These are phyloP conservation scores for Blepharisma undulans DNA, from an alignment of 169 alveolate species.

Conservation along the genomic window DNA sequence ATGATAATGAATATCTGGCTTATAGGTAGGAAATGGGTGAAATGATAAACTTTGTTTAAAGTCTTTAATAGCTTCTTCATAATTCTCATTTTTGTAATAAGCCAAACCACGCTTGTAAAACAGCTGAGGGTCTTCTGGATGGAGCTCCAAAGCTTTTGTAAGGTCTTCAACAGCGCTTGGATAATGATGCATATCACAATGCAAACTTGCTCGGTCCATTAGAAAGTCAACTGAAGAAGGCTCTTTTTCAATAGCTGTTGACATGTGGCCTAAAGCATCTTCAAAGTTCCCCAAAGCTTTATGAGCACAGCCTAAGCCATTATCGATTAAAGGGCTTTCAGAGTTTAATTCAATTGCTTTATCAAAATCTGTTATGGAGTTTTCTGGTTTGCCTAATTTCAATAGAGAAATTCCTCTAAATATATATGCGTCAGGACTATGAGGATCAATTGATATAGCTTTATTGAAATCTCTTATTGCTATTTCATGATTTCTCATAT, in stretches of 20 bases:
- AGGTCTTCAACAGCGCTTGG: conserved; percentile 70
- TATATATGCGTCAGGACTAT: conserved; percentile 67
- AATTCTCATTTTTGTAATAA: conserved; percentile 61
- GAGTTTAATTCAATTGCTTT: conserved; percentile 55
- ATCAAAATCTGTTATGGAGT: conserved; percentile 70
- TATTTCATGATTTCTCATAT: conserved; percentile 73
- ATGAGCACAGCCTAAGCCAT: conserved; percentile 75
- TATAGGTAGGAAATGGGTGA: conserved; percentile 70
- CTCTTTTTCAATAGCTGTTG: conserved; percentile 56
- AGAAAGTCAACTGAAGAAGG: conserved; percentile 61
- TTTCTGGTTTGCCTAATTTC: conserved; percentile 54
- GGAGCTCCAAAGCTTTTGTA: conserved; percentile 55
- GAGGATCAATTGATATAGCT: conserved; percentile 47
- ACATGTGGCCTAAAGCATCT: conserved; percentile 65
- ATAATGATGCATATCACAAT: conserved; percentile 52
- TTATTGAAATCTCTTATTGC: conserved; percentile 76
- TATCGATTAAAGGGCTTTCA: conserved; percentile 65
- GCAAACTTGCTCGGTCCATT: conserved; percentile 68
- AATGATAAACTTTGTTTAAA: conserved; percentile 56
- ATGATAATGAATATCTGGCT: conserved; percentile 80
- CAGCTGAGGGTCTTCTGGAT: conserved; percentile 72
- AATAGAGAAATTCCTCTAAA: conserved; percentile 76
- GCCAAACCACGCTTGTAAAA: conserved; percentile 77
- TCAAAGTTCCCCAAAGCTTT: conserved; percentile 67
- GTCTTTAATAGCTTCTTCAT: conserved; percentile 61